Evolutionary conservation across 257 asterid species (phyloP).

Genomic region (Cordia subcordata): DNA sequence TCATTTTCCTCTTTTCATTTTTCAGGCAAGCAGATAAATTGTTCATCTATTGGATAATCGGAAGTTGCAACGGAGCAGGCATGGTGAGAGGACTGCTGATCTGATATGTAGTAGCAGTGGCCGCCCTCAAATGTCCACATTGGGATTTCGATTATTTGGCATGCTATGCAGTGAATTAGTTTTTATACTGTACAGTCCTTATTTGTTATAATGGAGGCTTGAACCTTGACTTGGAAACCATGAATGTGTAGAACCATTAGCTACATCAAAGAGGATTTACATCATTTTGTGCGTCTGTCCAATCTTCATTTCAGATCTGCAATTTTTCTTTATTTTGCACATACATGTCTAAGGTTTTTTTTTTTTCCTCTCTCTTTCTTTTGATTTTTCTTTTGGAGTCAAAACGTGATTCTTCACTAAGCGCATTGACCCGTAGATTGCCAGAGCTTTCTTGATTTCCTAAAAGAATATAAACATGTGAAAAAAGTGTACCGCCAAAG

Average conservation of each 20-base stretch:
- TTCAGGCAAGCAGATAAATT: constrained; percentile 12
- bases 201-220: not conserved
- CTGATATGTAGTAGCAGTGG: not conserved
- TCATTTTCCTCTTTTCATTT: not conserved
- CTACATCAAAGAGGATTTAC: not conserved
- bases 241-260: not conserved
- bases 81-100: not conserved
- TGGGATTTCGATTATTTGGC: not conserved
- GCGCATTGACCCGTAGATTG: too few relatives aligned
- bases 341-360: too few relatives aligned
- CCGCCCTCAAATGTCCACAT: not conserved
- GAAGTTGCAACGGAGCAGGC: not conserved
- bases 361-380: too few relatives aligned
- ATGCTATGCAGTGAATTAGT: not conserved
- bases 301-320: too few relatives aligned
- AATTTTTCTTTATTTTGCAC: not conserved
- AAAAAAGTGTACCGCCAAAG: not conserved
- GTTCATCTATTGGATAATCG: not conserved
- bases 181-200: not conserved
- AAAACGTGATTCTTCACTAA: too few relatives aligned
- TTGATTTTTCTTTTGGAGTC: not conserved
- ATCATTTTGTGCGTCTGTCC: too few relatives aligned
- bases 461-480: too few relatives aligned
- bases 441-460: too few relatives aligned
- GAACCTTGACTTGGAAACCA: not conserved